Evolutionary conservation across 805 yeast genomes (phyloP).

Genomic region (Sugiyamaella boreocaroliniensis): DNA sequence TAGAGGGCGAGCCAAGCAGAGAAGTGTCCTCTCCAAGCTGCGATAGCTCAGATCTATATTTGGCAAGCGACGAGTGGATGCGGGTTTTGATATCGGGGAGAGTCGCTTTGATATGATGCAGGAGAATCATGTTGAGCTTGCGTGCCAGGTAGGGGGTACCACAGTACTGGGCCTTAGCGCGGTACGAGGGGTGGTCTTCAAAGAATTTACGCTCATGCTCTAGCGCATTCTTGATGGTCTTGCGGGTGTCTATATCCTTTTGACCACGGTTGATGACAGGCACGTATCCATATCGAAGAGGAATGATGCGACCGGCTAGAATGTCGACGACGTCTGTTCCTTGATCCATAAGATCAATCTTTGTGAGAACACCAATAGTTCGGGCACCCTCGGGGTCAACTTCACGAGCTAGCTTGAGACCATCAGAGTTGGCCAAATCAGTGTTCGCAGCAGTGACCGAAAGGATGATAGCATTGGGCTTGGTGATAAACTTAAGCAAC

Average conservation of each 20-base stretch:
- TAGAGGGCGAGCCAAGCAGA: constrained; percentile 66
- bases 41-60: constrained; percentile 72
- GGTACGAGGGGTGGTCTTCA: constrained; percentile 83
- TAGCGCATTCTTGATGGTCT: constrained; percentile 83
- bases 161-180: constrained; percentile 90
- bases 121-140: constrained; percentile 77
- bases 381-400: constrained; percentile 95
- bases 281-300: constrained; percentile 89
- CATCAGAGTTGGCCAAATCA: constrained; percentile 95
- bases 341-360: constrained; percentile 94
- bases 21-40: constrained; percentile 82
- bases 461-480: constrained; percentile 89
- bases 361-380: constrained; percentile 94
- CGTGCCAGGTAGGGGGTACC: constrained; percentile 98
- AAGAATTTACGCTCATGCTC: constrained; percentile 73
- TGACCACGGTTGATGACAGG: constrained; percentile 98
- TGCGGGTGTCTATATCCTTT: constrained; percentile 83
- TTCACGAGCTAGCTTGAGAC: constrained; percentile 91
- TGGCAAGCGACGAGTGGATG: constrained; percentile 76
- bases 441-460: constrained; percentile 96
- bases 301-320: constrained; percentile 90
- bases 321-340: constrained; percentile 97
- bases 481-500: constrained; percentile 86
- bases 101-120: constrained; percentile 82
- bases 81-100: constrained; percentile 90